Base-by-base conservation (phyloP, 164 flowering plant genomes). In the Aristolochia contorta region DNA sequence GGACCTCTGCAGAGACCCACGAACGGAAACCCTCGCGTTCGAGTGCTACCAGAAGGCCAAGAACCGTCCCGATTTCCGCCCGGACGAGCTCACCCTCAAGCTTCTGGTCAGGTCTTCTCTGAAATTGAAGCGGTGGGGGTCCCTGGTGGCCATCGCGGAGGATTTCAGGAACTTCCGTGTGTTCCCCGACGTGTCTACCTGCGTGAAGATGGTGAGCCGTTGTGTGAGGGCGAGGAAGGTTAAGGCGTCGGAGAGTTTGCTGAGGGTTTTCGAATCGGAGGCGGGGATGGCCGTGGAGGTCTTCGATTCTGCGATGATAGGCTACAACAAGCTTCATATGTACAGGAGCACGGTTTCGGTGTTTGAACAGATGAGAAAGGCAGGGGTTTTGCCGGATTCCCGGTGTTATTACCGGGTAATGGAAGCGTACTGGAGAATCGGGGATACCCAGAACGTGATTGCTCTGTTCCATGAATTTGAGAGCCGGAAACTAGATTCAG, bases 241-340 rank as follows among this genome's bases (percentile, higher is more conserved):
- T 59, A 79, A 64, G 66, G 57, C 77, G 45, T 76, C 74, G 6
- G 70, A 78, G 51, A 23, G 12, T 20, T 62, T 90, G 51, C 81
- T 87, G 54, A 69, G 66, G 3, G 61, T 59, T 27, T 72, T 87
- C 24, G 59, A 67, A 72, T 45, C 59, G 13, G 70, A 76, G 43
- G 48, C 27, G 12, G 75, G 61, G 12, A 47, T 77, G 33, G 79
- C 80, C 51, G 77, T 74, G 19, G 60, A 55, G 19, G 85, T 74
- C 1, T 82, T 76, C 56, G 79, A 75, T 51, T 77, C 85, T 0
- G 88, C 89, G 0, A 80, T 91, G 85, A 78, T 65, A 65, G 78
- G 81, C 22, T 91, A 79, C 47, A 86, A 91, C 63, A 80, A 80
- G 66, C 69, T 91, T 23, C 97, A 87, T 64, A 86, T 87, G 95